These are phyloP conservation scores for Trichoderma arundinaceum DNA, from an alignment of 2,329 filamentous ascomycete genomes.

Conservation along the genomic window DNA sequence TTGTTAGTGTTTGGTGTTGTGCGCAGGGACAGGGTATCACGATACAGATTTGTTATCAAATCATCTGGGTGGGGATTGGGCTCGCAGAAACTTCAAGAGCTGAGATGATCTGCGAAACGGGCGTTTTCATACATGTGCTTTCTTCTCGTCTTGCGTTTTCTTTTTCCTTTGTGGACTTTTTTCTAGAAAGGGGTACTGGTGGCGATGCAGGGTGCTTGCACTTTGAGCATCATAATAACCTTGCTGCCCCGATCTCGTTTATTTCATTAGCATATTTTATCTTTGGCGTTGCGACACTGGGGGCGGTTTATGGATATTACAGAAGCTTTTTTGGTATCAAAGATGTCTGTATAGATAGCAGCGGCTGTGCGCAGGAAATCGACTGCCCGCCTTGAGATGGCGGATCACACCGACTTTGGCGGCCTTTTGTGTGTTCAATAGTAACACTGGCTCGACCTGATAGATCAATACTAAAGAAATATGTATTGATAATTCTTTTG, in stretches of 20 bases:
- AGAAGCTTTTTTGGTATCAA: not conserved
- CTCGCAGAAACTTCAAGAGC: conserved; percentile 59
- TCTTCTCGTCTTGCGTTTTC: not conserved
- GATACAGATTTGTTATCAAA: conserved; percentile 20
- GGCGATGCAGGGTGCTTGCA: not conserved
- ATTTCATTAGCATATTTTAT: not conserved
- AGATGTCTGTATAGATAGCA: conserved; percentile 9
- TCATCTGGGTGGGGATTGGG: conserved; percentile 39
- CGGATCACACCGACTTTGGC: not conserved
- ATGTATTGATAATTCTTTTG: not conserved
- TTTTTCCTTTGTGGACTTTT: not conserved
- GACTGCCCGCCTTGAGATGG: no score
- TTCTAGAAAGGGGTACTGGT: not conserved
- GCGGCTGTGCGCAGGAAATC: not conserved
- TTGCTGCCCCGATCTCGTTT: not conserved
- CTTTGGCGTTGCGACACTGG: not conserved
- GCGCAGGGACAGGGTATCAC: conserved; percentile 1
- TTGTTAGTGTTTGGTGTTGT: conserved; percentile 29
- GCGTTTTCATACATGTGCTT: conserved; percentile 35
- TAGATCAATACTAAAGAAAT: not conserved
- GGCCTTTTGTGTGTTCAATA: not conserved
- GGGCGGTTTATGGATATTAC: not conserved
- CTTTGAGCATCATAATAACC: not conserved
- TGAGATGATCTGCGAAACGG: conserved; percentile 56
- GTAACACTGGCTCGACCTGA: no score